Conservation (phyloP, 176 grass and related monocot species). For the Lolium perenne region DNA sequence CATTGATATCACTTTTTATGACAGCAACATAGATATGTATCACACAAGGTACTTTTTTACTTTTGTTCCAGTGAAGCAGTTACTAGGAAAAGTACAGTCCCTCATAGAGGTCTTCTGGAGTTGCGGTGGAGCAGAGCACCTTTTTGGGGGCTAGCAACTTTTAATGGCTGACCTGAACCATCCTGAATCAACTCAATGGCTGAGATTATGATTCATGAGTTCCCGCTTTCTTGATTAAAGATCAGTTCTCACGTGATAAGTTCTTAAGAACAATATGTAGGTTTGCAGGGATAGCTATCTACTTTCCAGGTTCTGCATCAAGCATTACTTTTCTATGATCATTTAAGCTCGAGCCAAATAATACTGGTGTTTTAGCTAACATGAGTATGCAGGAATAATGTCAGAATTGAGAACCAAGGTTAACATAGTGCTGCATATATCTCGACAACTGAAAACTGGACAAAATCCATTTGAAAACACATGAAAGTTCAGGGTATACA, state of each 20-base stretch:
- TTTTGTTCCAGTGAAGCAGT: not conserved
- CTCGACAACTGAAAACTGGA: not conserved
- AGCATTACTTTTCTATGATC: not conserved
- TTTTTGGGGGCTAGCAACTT: not conserved
- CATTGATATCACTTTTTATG: not conserved
- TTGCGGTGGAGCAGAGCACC: not conserved
- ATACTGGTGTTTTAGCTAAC: not conserved
- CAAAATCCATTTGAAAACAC: not conserved
- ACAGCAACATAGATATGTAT: slow-evolving; percentile 14
- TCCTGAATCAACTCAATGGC: not conserved
- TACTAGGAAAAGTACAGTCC: not conserved
- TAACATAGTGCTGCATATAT: not conserved
- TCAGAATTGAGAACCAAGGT: not conserved
- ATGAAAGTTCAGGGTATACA: slow-evolving; percentile 2
- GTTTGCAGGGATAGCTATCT: not conserved
- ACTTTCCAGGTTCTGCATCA: not conserved
- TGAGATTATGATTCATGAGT: not conserved
- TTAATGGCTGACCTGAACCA: not conserved
- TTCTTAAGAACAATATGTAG: not conserved
- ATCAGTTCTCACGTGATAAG: slow-evolving; percentile 3
- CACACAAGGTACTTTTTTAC: not conserved
- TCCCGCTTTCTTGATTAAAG: not conserved
- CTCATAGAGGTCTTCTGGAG: not conserved
- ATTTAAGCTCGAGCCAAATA: not conserved
- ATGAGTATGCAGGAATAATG: not conserved